phyloP scores from a whole-genome alignment of 2,329 filamentous ascomycete species.

The Alternaria incomplexa region DNA sequence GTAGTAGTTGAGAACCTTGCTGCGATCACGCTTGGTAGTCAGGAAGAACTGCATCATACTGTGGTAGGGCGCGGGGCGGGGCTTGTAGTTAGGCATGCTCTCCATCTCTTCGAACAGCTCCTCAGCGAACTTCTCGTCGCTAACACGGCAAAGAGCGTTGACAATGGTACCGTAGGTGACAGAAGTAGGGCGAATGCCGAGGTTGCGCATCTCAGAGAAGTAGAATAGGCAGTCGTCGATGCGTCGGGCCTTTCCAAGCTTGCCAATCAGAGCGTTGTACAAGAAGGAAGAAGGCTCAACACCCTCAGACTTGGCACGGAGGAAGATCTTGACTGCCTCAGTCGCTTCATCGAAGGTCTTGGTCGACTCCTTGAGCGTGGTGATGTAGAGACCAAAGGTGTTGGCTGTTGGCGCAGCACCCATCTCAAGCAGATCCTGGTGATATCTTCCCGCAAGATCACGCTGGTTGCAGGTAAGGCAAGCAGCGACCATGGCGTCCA shows the following conservation, averaged over 20 bases:
- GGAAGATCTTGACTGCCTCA: constrained; percentile 96
- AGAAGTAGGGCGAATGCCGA: constrained; percentile 92
- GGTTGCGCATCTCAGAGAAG: constrained; percentile 94
- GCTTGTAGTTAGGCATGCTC: constrained; percentile 97
- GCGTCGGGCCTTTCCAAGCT: constrained; percentile 94
- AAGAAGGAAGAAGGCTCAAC: constrained; percentile 96
- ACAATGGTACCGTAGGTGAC: constrained; percentile 98
- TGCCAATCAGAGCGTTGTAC: constrained; percentile 97
- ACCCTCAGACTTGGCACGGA: constrained; percentile 88
- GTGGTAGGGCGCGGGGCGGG: constrained; percentile 95
- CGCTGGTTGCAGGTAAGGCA: constrained; percentile 85
- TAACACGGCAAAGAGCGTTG: constrained; percentile 95
- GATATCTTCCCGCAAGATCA: constrained; percentile 80
- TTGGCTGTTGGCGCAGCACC: constrained; percentile 93
- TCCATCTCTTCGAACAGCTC: constrained; percentile 99
- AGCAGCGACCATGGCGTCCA: constrained; percentile 95
- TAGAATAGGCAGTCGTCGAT: constrained; percentile 98
- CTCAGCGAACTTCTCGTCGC: constrained; percentile 96
- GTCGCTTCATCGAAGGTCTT: constrained; percentile 98
- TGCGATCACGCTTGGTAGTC: constrained; percentile 93
- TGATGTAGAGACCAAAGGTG: constrained; percentile 98
- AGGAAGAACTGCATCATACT: constrained; percentile 99
- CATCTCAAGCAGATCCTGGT: constrained; percentile 89
- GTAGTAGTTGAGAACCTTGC: constrained; percentile 93
- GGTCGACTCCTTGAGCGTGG: constrained; percentile 95